phyloP scores from a whole-genome alignment of 2,329 filamentous ascomycete genomes.

The Colletotrichum noveboracense region DNA sequence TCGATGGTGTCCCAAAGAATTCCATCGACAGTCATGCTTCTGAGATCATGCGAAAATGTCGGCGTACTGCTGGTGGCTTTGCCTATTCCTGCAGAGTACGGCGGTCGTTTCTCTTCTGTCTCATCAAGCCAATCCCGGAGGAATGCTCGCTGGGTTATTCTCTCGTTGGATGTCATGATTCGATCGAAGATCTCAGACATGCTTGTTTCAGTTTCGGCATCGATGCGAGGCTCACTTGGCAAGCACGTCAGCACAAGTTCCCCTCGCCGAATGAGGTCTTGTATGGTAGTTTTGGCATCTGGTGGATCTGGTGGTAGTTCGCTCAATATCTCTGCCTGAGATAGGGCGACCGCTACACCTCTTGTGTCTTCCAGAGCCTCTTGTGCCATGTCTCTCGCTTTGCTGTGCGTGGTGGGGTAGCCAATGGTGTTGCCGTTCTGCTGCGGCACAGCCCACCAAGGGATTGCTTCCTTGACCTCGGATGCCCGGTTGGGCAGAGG shows the following conservation, averaged over 20 bases:
- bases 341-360: background rate
- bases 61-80: background rate
- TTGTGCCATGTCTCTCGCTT: background rate
- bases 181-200: background rate
- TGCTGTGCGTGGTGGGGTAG: background rate
- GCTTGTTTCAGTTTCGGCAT: background rate
- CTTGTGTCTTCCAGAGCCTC: background rate
- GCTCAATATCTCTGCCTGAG: background rate
- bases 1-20: background rate
- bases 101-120: background rate
- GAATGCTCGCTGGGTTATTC: background rate
- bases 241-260: background rate
- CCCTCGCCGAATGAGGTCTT: background rate
- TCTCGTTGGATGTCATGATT: background rate
- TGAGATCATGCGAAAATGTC: background rate
- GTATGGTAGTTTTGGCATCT: background rate
- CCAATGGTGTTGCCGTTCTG: background rate
- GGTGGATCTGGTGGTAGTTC: background rate
- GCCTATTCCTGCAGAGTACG: background rate
- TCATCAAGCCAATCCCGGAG: background rate
- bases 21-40: background rate
- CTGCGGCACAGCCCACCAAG: background rate
- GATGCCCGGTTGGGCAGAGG: background rate
- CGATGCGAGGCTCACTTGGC: background rate
- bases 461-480: background rate